phyloP scores from a whole-genome alignment of 1,284 basidiomycete species.

The Cryptococcus hybrid region DNA sequence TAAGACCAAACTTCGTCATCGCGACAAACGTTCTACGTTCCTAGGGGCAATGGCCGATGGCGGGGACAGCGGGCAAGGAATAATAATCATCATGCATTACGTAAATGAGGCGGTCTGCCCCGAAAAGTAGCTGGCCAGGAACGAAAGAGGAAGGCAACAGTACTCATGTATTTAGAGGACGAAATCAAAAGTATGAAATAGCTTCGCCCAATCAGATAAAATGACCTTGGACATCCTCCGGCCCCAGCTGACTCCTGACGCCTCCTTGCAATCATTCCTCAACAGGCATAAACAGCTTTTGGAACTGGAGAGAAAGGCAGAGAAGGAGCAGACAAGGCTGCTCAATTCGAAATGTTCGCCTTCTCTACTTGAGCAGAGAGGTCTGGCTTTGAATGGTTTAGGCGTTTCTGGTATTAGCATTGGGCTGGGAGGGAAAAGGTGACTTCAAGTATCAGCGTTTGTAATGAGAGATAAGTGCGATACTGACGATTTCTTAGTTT shows the following conservation, averaged over 20 bases:
- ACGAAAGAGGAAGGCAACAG: too few species aligned
- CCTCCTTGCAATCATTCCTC: slow-evolving; percentile 62
- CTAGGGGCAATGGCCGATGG: too few species aligned
- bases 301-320: slow-evolving; percentile 70
- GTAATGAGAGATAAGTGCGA: background rate
- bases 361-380: slow-evolving; percentile 81
- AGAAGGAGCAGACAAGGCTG: slow-evolving; percentile 75
- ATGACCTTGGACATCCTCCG: slow-evolving; percentile 12
- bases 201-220: too few species aligned
- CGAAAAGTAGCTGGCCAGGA: too few species aligned
- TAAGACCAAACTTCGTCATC: too few species aligned
- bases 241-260: slow-evolving; percentile 16
- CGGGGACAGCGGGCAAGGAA: too few species aligned
- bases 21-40: too few species aligned
- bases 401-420: slow-evolving; percentile 68
- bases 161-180: too few species aligned
- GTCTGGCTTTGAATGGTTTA: slow-evolving; percentile 73
- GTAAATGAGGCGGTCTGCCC: too few species aligned
- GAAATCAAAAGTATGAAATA: too few species aligned
- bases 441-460: slow-evolving; percentile 28
- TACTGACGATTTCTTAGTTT: slow-evolving; percentile 55
- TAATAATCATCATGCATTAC: too few species aligned
- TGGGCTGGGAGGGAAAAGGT: slow-evolving; percentile 90
- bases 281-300: slow-evolving; percentile 68
- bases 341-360: slow-evolving; percentile 79